Conservation (phyloP, 2,329 filamentous ascomycete species). For the Arachnopeziza araneosa region DNA sequence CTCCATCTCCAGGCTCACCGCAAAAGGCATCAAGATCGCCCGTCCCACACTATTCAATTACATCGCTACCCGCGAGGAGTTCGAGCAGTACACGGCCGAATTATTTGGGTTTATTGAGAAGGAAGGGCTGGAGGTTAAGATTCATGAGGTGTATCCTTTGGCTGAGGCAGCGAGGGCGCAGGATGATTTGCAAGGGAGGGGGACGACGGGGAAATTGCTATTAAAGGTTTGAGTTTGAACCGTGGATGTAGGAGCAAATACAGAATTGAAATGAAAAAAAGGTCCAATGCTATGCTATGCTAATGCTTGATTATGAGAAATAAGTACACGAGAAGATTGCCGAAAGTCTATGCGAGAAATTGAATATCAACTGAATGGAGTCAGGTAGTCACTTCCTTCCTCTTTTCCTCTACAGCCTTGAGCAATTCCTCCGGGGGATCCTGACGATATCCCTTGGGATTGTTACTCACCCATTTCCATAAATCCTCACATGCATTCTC, state of each 20-base stretch:
- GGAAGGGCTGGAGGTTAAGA: constrained; percentile 63
- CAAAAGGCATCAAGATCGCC: constrained; percentile 73
- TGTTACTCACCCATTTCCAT: constrained; percentile 97
- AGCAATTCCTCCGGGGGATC: constrained; percentile 80
- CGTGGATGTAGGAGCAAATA: too few relatives aligned
- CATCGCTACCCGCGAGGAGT: constrained; percentile 62
- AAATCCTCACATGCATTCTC: constrained; percentile 92
- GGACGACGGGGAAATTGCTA: constrained; percentile 79
- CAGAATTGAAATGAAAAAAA: background rate
- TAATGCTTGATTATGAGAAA: background rate
- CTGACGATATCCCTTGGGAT: constrained; percentile 91
- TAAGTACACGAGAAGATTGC: too few relatives aligned
- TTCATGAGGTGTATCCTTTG: constrained; percentile 74
- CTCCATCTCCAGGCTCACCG: constrained; percentile 47
- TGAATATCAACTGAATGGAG: too few relatives aligned
- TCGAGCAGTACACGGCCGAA: constrained; percentile 63
- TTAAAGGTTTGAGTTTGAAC: constrained; percentile 60
- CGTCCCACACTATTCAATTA: constrained; percentile 72
- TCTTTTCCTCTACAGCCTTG: constrained; percentile 48
- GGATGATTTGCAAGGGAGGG: constrained; percentile 70
- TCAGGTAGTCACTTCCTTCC: background rate
- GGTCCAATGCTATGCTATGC: background rate
- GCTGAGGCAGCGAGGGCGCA: constrained; percentile 69
- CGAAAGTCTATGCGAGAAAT: too few relatives aligned
- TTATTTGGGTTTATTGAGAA: constrained; percentile 67